Evolutionary conservation across 495 filamentous ascomycete genomes (phyloP), one percentile per base, ranked within the genome.

Genomic region (Entonaema liquescens): DNA sequence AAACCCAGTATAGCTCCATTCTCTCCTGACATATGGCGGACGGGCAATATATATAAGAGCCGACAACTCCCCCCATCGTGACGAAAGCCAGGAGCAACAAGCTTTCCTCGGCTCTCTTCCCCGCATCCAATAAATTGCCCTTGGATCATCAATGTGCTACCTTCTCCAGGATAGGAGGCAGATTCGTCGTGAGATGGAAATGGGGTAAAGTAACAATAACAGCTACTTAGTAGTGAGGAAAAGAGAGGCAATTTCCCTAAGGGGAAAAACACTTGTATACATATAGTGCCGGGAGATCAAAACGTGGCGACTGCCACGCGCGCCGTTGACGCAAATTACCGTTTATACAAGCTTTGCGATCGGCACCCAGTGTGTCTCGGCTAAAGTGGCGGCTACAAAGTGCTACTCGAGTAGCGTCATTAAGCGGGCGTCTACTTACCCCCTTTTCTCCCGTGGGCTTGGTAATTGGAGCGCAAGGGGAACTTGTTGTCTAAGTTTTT

Each of bases 331-430:
- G 49, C n/a, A 59, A 69, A 54, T 53, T 64, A 55, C 67, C 61
- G 68, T 65, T 71, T 60, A 70, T 65, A 70, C 61, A 70, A 70
- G 62, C 62, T 70, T 65, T 36, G 23, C 6, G 65, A 62, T 62
- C 58, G 23, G 19, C 19, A 36, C 36, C 44, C 53, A 23, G 1
- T 53, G 12, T 53, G 8, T 26, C 49, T 38, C 66, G 66, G 66
- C 59, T 68, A 68, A 68, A 68, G 33, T 26, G 35, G 19, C 25
- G 40, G 19, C 29, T 42, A 59, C 50, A 38, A 33, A n/a, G n/a
- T 68, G 52, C 33, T 15, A 59, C 59, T 29, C 25, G 52, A 21
- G n/a, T 28, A 21, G n/a, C n/a, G 40, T 68, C 52, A 53, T 62
- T 68, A 62, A 31, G 59, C 59, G 59, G 53, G n/a, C 17, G 28